A percentile compares a stretch with the other conserved stretches of the same genome.
Evolutionary conservation across 2,329 filamentous ascomycete genomes (phyloP).

Genomic region (Incumbomyces lentus): DNA sequence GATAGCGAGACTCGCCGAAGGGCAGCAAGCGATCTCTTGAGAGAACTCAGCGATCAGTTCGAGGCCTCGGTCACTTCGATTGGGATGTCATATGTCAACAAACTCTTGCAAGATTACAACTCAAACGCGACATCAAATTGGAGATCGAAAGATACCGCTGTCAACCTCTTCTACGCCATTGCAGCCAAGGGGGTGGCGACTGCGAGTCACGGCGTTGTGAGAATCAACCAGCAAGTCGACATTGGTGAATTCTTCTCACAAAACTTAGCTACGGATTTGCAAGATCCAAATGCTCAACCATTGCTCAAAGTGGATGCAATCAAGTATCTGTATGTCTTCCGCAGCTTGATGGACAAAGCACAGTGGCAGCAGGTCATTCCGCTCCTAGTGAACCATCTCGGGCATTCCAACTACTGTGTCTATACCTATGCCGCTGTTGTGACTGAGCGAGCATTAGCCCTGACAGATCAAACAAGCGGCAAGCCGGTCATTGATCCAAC

Average conservation of each 20-base stretch:
- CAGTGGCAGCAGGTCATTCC: slow-evolving; percentile 88
- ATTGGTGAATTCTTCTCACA: slow-evolving; percentile 93
- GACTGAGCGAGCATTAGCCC: slow-evolving; percentile 81
- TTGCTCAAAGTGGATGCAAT: slow-evolving; percentile 96
- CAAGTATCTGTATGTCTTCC: slow-evolving; percentile 95
- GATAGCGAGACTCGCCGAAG: slow-evolving; percentile 87
- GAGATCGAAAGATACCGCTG: slow-evolving; percentile 97
- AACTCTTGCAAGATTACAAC: slow-evolving; percentile 66
- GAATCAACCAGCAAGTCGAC: slow-evolving; percentile 75
- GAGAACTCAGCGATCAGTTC: slow-evolving; percentile 80
- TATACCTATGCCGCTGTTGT: slow-evolving; percentile 97
- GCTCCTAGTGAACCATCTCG: slow-evolving; percentile 81
- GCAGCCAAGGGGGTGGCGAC: slow-evolving; percentile 86
- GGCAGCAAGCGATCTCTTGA: slow-evolving; percentile 88
- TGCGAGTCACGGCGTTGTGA: slow-evolving; percentile 78
- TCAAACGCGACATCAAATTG: slow-evolving; percentile 63
- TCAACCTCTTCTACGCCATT: slow-evolving; percentile 90
- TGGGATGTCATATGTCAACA: slow-evolving; percentile 76
- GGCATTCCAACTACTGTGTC: slow-evolving; percentile 84
- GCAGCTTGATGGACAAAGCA: slow-evolving; percentile 81
- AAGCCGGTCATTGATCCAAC: slow-evolving; percentile 68
- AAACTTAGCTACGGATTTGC: slow-evolving; percentile 78
- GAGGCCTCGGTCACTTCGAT: slow-evolving; percentile 74
- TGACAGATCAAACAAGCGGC: slow-evolving; percentile 59
- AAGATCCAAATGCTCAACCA: slow-evolving; percentile 61